These are phyloP conservation scores for Murraya paniculata DNA, from an alignment of 345 rosid genomes.

Conservation along the genomic window DNA sequence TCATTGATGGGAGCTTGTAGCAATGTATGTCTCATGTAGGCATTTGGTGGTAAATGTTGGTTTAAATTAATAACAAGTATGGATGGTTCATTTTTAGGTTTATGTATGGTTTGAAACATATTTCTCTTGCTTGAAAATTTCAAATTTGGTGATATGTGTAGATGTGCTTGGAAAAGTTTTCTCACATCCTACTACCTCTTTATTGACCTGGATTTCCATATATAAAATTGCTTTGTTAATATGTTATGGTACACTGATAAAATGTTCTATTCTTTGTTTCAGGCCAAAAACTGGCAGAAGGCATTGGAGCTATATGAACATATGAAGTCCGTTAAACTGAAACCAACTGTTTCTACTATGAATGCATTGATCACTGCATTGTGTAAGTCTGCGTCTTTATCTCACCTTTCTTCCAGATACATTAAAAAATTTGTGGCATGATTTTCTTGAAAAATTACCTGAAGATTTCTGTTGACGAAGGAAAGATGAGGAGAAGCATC, in stretches of 20 bases:
- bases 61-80: not conserved
- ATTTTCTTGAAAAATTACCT: not conserved
- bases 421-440: not conserved
- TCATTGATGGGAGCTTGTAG: slow-evolving; percentile 99
- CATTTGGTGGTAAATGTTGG: not conserved
- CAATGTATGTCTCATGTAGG: slow-evolving; percentile 57
- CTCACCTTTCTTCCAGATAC: not conserved
- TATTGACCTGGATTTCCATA: not conserved
- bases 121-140: not conserved
- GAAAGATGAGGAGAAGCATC: not conserved
- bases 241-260: not conserved
- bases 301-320: slow-evolving; percentile 74
- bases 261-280: slow-evolving; percentile 18
- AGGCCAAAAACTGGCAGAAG: slow-evolving; percentile 90
- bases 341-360: slow-evolving; percentile 74
- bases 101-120: not conserved
- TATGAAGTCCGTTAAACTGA: slow-evolving; percentile 61
- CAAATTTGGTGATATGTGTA: not conserved
- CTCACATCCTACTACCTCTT: not conserved
- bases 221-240: slow-evolving; percentile 1
- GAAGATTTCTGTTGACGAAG: not conserved
- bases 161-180: not conserved
- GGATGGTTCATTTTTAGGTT: not conserved
- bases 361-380: slow-evolving; percentile 87
- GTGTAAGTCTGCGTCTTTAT: slow-evolving; percentile 51